Evolutionary conservation across 495 filamentous ascomycete species (phyloP), one percentile per base, ranked within the genome.

Genomic region (Apodospora peruviana): DNA sequence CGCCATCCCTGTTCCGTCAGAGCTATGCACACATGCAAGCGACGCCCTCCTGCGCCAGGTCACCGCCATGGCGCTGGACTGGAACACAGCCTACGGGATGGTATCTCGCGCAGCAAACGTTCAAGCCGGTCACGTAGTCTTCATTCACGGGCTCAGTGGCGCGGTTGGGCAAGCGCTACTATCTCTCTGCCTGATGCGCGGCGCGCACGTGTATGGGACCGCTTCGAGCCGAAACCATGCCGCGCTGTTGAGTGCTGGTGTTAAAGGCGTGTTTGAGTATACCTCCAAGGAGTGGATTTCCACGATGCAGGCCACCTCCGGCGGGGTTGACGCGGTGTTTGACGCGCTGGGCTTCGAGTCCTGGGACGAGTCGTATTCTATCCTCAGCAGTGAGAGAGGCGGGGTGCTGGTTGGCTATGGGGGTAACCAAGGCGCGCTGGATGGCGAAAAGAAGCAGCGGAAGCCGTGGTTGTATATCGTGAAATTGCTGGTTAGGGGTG

Each of bases 101-200:
- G 65, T 72, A 0, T 44, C 50, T 22, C 61, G 56, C 35, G 29
- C 48, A 4, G 70, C 66, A 5, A 59, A 67, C 17, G 67, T 75
- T 0, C 27, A 51, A 2, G 34, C 45, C 5, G 70, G 69, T n/a
- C 66, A 69, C 44, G 55, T 54, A 25, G 70, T 73, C 12, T 73
- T 75, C 51, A 50, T 75, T 9, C 71, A 75, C 50, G 71, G 71
- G 4, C 57, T 71, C 19, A 70, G 66, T 48, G 71, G 71, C 5
- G 65, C 70, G 3, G 70, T 73, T 0, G 70, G 71, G 24, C 62
- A 56, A 34, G 71, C 60, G 11, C 9, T 65, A 16, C 49, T 61
- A 55, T 32, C 36, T 7, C 60, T 74, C 0, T 62, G 62, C 40
- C 55, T 59, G 43, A 55, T 66, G 12, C 52, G 47, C 5, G 70